Base-by-base conservation (phyloP, 148 eudicot genomes). In the Chenopodium berlandieri region DNA sequence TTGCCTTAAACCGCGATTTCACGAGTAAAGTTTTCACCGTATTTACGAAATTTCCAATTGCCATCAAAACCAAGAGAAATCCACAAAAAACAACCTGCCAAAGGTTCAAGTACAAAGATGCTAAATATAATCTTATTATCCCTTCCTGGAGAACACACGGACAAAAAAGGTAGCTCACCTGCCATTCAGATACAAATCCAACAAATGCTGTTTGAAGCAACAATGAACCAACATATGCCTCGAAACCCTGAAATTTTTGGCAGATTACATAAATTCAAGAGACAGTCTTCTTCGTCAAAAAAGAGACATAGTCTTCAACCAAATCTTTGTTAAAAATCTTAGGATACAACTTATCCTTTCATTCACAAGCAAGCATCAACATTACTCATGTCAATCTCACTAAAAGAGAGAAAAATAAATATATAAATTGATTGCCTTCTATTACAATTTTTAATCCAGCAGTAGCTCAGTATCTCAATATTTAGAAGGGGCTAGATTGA, bases 141-240 rank as follows among this genome's bases (percentile, higher is more conserved):
- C 58, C 63, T 47, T 25, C 44, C 9, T n/a, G 40, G 17, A 56
- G 19, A 25, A 46, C 16, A 50, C 14, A 31, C 8, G 34, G n/a
- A 71, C 3, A 31, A 23, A 71, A 14, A 23, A 74, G 20, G 30
- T 11, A 25, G 14, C 78, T 67, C 70, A 88, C 90, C 90, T 88
- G 90, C 90, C 90, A 88, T 82, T 88, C 90, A 37, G 87, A 85
- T 80, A 79, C 89, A 75, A 84, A 83, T 75, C 90, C 90, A 78
- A 77, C 87, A 81, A 88, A 78, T 71, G 90, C 87, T 54, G 86
- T 84, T 60, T 65, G 89, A 46, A 88, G 89, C 75, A 88, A 80
- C 77, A 86, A 71, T 44, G 83, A 63, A 65, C 90, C 90, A 34
- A 88, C 87, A 73, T 88, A 88, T 66, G 90, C 90, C 89, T 88